A percentile compares a stretch with the other conserved stretches of the same genome.
These are phyloP conservation scores for Termitomyces sp. DNA, from an alignment of 768 basidiomycete genomes.

Conservation along the genomic window DNA sequence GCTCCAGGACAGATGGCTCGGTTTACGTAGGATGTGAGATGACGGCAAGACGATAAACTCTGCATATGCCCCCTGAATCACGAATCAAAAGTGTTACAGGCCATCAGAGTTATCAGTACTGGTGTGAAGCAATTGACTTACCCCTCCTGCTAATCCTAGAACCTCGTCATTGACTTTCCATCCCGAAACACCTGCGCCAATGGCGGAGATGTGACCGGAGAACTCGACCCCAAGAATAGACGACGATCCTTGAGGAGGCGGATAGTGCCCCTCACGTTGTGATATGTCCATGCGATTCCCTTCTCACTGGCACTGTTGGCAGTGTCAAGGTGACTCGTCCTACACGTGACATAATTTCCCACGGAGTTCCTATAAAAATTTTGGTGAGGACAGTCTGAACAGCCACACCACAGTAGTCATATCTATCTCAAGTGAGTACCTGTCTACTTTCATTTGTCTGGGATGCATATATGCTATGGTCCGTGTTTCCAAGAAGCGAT, in stretches of 20 bases:
- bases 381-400: background rate
- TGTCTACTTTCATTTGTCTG: slow-evolving; percentile 3
- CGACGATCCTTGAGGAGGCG: slow-evolving; percentile 72
- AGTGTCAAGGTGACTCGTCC: too few species aligned
- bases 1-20: slow-evolving; percentile 68
- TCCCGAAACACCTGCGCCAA: slow-evolving; percentile 46
- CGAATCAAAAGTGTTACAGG: background rate
- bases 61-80: slow-evolving; percentile 80
- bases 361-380: slow-evolving; percentile 11
- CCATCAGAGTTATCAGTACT: slow-evolving; percentile 4
- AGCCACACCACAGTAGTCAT: background rate
- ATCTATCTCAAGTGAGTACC: slow-evolving; percentile 4
- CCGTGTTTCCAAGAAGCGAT: slow-evolving; percentile 92
- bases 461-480: slow-evolving; percentile 86
- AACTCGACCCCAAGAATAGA: slow-evolving; percentile 87
- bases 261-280: slow-evolving; percentile 73
- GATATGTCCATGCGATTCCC: slow-evolving; percentile 85
- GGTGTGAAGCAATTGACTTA: too few species aligned
- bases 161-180: slow-evolving; percentile 73
- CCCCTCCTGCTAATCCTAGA: slow-evolving; percentile 76
- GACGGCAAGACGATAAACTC: slow-evolving; percentile 73
- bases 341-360: slow-evolving; percentile 3
- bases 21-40: slow-evolving; percentile 72
- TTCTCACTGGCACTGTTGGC: too few species aligned
- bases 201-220: slow-evolving; percentile 56